Evolutionary conservation across 1,284 basidiomycete genomes (phyloP).

Genomic region (Fistulinella cinereoalba): DNA sequence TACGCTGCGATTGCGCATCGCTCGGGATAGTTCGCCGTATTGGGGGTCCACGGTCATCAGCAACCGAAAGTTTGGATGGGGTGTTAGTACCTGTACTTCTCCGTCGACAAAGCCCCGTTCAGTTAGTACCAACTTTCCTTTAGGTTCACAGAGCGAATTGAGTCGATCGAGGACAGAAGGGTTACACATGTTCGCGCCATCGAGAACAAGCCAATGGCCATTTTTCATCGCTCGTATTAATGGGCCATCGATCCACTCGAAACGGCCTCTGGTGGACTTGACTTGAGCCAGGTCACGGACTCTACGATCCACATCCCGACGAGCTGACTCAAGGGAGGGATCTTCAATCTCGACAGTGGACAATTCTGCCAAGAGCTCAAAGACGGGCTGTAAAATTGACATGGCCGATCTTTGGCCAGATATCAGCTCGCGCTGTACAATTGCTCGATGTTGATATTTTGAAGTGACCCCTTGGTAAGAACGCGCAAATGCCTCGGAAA

Average conservation of each 20-base stretch:
- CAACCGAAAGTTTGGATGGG: constrained; percentile 88
- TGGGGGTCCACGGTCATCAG: constrained; percentile 94
- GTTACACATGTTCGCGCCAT: constrained; percentile 93
- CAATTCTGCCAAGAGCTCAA: constrained; percentile 25
- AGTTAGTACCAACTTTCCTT: constrained; percentile 80
- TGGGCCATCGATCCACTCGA: constrained; percentile 98
- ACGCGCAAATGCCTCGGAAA: constrained; percentile 43
- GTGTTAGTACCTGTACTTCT: constrained; percentile 70
- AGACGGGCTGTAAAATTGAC: constrained; percentile 24
- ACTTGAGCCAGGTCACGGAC: constrained; percentile 16
- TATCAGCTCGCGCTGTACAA: constrained; percentile 21
- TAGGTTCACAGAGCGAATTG: constrained; percentile 92
- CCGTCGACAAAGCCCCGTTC: constrained; percentile 88
- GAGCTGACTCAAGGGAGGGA: constrained; percentile 8
- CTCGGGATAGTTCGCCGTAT: constrained; percentile 92
- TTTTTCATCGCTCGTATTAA: constrained; percentile 82
- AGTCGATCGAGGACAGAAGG: constrained; percentile 96
- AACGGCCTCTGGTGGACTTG: constrained; percentile 49
- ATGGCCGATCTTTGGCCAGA: constrained; percentile 18
- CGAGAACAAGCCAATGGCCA: constrained; percentile 90
- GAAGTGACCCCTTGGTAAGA: constrained; percentile 36
- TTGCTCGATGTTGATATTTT: constrained; percentile 17
- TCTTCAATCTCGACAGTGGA: constrained; percentile 13
- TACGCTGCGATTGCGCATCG: constrained; percentile 97
- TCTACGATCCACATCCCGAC: constrained; percentile 15